phyloP scores from a whole-genome alignment of 2,329 filamentous ascomycete species.

The Mycogone perniciosa region DNA sequence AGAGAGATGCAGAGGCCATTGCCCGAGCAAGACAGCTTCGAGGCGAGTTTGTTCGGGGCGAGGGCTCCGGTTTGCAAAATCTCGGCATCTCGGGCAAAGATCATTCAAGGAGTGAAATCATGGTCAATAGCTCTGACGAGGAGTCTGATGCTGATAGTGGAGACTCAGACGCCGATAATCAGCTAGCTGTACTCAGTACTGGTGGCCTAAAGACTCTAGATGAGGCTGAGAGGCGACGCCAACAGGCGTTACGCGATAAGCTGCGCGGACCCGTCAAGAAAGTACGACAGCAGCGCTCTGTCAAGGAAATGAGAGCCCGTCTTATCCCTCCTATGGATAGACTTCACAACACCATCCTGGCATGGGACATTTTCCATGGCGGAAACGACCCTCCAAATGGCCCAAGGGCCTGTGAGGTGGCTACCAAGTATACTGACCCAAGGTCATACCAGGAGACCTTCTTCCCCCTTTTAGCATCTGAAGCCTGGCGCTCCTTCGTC shows the following conservation, averaged over 20 bases:
- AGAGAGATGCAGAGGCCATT: conserved; percentile 64
- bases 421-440: conserved; percentile 70
- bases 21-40: conserved; percentile 54
- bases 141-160: conserved; percentile 63
- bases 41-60: conserved; percentile 45
- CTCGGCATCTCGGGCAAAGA: conserved; percentile 73
- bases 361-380: conserved; percentile 91
- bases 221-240: conserved; percentile 40
- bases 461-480: conserved; percentile 79
- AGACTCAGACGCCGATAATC: conserved; percentile 45
- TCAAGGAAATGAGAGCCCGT: conserved; percentile 90
- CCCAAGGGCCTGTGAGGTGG: conserved; percentile 67
- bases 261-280: conserved; percentile 75
- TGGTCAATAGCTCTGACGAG: conserved; percentile 79
- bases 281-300: conserved; percentile 68
- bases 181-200: conserved; percentile 42
- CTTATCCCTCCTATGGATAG: conserved; percentile 82
- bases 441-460: conserved; percentile 82
- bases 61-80: conserved; percentile 70
- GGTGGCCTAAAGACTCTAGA: conserved; percentile 43
- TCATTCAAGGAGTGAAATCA: conserved; percentile 76
- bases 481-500: conserved; percentile 93
- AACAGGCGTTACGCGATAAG: conserved; percentile 46
- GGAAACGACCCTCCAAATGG: conserved; percentile 79
- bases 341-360: conserved; percentile 77